A percentile compares a stretch with the other conserved stretches of the same genome.
These are phyloP conservation scores for Suillus clintonianus DNA, from an alignment of 768 basidiomycete genomes.

Conservation along the genomic window DNA sequence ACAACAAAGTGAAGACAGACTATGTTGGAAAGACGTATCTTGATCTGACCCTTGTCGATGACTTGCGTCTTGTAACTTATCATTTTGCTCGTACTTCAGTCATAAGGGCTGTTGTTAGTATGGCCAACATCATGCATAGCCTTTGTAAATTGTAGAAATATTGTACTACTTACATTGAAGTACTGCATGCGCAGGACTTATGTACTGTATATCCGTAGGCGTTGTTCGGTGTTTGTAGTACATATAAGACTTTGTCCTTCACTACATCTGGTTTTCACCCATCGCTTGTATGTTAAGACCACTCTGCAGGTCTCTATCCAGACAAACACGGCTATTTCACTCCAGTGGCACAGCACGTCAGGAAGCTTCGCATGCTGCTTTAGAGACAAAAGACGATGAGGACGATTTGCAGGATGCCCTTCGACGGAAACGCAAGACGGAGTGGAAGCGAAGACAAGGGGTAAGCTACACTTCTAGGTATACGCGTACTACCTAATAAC, in stretches of 20 bases:
- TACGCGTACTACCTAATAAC: constrained; percentile 5
- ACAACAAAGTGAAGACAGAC: background rate
- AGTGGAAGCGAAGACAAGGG: constrained; percentile 75
- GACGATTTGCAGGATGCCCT: background rate
- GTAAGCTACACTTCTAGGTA: constrained; percentile 39
- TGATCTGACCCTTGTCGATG: background rate
- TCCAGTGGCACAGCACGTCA: background rate
- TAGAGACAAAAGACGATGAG: background rate
- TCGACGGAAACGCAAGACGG: constrained; percentile 57
- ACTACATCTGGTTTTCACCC: background rate
- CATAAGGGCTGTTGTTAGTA: background rate
- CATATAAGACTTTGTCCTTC: background rate
- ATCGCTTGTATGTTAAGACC: constrained; percentile 15
- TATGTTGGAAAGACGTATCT: background rate
- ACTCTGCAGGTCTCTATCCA: constrained; percentile 2
- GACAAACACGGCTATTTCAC: background rate
- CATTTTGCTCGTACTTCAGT: background rate
- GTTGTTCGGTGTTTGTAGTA: background rate
- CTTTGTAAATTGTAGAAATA: background rate
- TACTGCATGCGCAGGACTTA: no score
- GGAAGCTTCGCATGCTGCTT: background rate
- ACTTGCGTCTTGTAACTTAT: background rate
- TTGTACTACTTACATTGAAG: no score
- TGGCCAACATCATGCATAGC: background rate
- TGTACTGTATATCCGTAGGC: no score